Conservation (phyloP, 768 basidiomycete genomes). For the Lactarius quietus region DNA sequence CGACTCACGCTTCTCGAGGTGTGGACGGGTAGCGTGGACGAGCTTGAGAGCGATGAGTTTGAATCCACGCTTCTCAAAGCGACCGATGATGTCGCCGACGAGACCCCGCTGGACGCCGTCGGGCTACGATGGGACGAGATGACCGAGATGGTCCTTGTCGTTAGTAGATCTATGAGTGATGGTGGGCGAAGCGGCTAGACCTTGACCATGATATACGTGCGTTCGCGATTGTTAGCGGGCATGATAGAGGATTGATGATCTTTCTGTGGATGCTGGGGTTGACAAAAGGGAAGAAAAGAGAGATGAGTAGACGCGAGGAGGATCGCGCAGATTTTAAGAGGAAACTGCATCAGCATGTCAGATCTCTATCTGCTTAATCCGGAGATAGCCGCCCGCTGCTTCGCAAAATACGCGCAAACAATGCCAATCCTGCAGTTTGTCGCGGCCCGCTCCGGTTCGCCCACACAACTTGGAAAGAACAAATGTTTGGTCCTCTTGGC, state of each 20-base stretch:
- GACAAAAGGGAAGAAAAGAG: conserved; percentile 32
- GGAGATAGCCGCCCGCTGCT: conserved; percentile 22
- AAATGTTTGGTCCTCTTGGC: conserved; percentile 58
- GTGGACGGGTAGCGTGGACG: conserved; percentile 69
- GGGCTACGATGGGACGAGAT: conserved; percentile 52
- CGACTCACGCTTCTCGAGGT: conserved; percentile 82
- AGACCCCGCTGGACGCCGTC: conserved; percentile 98
- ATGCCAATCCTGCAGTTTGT: conserved; percentile 25
- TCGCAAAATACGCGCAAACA: conserved; percentile 42
- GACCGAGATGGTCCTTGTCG: conserved; percentile 2
- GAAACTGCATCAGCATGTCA: conserved; percentile 22
- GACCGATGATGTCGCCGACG: conserved; percentile 90
- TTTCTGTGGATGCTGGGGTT: conserved; percentile 21
- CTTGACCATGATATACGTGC: conserved; percentile 99
- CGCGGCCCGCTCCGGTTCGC: conserved; percentile 25
- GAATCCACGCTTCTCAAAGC: conserved; percentile 98
- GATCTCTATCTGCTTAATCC: conserved; percentile 14
- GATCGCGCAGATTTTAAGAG: conserved; percentile 32
- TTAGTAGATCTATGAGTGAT: conserved; percentile 10
- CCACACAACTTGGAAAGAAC: background rate
- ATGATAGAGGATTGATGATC: conserved; percentile 39
- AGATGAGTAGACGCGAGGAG: conserved; percentile 26
- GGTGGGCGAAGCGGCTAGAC: conserved; percentile 36
- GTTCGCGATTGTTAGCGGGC: conserved; percentile 60
- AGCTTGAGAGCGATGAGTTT: conserved; percentile 96